Evolutionary conservation across 495 filamentous ascomycete species (phyloP).

Genomic region (Bryoglossum gracile): DNA sequence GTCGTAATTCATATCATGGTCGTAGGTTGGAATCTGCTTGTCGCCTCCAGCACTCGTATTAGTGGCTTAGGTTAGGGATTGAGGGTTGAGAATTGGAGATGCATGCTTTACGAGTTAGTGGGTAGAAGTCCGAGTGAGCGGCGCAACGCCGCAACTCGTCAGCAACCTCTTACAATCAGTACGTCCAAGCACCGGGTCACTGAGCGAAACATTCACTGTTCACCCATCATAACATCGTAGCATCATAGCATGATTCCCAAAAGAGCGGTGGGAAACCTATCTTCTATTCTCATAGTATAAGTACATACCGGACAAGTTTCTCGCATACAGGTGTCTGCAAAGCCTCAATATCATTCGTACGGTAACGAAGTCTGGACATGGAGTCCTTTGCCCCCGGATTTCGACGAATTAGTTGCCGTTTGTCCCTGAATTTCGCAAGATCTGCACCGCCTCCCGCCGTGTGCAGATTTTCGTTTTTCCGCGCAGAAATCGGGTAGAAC

Average conservation of each 20-base stretch:
- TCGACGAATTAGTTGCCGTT: conserved; percentile 16
- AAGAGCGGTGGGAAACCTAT: conserved; percentile 16
- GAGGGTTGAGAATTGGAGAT: conserved; percentile 1
- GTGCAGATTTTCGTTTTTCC: not conserved
- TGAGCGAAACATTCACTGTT: not conserved
- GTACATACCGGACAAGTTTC: not conserved
- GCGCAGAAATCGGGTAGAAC: too few relatives aligned
- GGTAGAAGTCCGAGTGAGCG: not conserved
- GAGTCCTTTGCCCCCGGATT: conserved; percentile 8
- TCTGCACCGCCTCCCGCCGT: conserved; percentile 15
- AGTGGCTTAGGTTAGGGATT: not conserved
- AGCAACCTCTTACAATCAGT: not conserved
- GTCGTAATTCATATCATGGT: not conserved
- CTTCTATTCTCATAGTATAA: not conserved
- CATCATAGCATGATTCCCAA: not conserved
- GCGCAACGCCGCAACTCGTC: not conserved
- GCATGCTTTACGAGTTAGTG: conserved; percentile 3
- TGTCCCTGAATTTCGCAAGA: conserved; percentile 21
- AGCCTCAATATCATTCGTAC: too few relatives aligned
- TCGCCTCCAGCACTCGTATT: not conserved
- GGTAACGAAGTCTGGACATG: too few relatives aligned
- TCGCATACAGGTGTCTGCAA: not conserved
- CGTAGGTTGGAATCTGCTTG: not conserved
- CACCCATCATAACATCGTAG: too few relatives aligned
- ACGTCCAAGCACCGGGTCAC: not conserved